Evolutionary conservation across 2,329 filamentous ascomycete genomes (phyloP), one percentile per base, ranked within the genome.

Genomic region (Alternaria arborescens): DNA sequence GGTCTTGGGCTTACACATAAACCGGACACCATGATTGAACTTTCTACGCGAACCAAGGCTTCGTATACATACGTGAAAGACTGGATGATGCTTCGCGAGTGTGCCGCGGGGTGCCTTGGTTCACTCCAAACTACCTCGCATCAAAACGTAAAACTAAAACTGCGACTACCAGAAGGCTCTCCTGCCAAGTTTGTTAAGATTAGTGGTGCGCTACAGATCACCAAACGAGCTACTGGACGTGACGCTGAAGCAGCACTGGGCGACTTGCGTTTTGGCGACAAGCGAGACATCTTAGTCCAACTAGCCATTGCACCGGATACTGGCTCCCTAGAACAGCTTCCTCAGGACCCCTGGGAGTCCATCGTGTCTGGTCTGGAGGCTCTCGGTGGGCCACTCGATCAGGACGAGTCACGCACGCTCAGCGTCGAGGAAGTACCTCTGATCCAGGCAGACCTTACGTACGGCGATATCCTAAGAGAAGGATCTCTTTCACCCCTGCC

Each of bases 1-100:
- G 95, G 95, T 34, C 86, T 99, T 18, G 95, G 95, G 52, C 89
- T 97, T 83, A 98, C 94, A 0, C 95, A 99, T 80, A 98, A 98
- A 80, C 95, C 95, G 5, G 95, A 99, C 76, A 97, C 94, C 1
- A 97, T 99, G 93, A 97, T 99, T 65, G 94, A 98, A 80, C 83
- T 99, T 12, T 98, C 95, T 0, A 95, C 92, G 7, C 87, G 93
- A 62, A 99, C 95, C 4, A 99, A 98, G 81, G 95, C 94, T 5
- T 96, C 93, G 1, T 99, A 98, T 75, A 96, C 93, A 1, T 99
- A 98, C 73, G 94, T 99, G 69, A 99, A 98, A 81, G 95, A 99
- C 78, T 99, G 95, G 95, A 98, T 98, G 94, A 99, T 98, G 94
- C 86, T 99, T 36, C 90, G 95, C 28, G 95, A 99, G 78, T 98